Evolutionary conservation across 108 stramenopile species (phyloP), one percentile per base, ranked within the genome.

Genomic region (Discostella stelligeroides): DNA sequence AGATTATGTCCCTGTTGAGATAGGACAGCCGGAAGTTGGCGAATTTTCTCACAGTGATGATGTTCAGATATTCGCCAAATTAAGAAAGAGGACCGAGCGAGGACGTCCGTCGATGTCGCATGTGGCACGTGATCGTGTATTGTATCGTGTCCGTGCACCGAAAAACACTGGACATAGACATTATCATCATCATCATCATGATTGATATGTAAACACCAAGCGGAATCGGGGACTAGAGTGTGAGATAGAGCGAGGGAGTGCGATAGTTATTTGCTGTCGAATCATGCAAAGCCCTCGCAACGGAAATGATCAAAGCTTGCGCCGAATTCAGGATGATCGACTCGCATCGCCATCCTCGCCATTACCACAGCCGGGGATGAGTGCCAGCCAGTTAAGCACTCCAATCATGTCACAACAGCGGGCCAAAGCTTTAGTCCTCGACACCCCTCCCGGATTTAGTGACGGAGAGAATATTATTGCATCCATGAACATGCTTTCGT

Each of bases 331-430:
- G 27, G 17, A 14, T 48, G 30, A 13, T 21, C 9, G 34, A 4
- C 63, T 15, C 27, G 27, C 47, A 0, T 47, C 63, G 45, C 63
- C 63, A 13, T 63, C 63, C 15, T 47, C 63, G 24, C 63, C 45
- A 14, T 34, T n/a, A n/a, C n/a, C 34, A 5, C 34, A 34, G 6
- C 3, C 34, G 34, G 47, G 15, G 21, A 27, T 63, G 14, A 48
- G 34, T 59, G 57, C 24, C 50, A 62, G 70, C 50, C 50, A 61
- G 25, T n/a, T 71, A 30, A 71, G 70, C 51, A 71, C 70, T 24
- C 70, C 70, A 18, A 62, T 51, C 30, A 71, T 71, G 60, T 62
- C 60, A 20, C 70, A 71, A 27, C 63, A 39, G 24, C 14, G 47
- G 20, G 63, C 46, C 4, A 29, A 28, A 34, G 9, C 63, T 37